A percentile compares a stretch with the other conserved stretches of the same genome.
phyloP scores from a whole-genome alignment of 352 stramenopile species.

The Blastocystis sp. region DNA sequence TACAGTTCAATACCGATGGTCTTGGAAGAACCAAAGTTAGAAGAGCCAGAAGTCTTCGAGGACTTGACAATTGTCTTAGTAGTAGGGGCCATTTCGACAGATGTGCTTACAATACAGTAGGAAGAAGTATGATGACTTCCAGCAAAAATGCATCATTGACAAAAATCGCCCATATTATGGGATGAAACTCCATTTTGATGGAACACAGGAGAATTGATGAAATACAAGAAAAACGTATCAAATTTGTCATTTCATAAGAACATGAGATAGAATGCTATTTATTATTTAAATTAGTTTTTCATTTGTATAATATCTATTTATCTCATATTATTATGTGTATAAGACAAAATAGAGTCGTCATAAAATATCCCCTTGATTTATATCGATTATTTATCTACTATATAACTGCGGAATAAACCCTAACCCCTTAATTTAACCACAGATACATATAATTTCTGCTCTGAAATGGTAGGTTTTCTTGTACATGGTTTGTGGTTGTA shows the following conservation, averaged over 20 bases:
- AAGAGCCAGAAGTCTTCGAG: not conserved
- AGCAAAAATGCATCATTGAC: slow-evolving; percentile 33
- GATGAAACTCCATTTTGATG: not conserved
- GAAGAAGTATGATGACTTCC: not conserved
- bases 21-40: slow-evolving; percentile 25
- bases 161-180: slow-evolving; percentile 2
- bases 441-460: not conserved
- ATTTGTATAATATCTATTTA: not conserved
- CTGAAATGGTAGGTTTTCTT: not conserved
- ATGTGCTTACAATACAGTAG: not conserved
- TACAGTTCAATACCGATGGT: slow-evolving; percentile 51
- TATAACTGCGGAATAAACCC: not conserved
- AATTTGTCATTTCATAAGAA: not conserved
- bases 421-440: not conserved
- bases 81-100: not conserved
- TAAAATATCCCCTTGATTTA: not conserved
- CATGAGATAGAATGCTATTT: not conserved
- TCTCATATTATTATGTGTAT: not conserved
- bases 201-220: not conserved
- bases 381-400: not conserved
- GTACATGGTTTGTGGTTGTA: too few relatives aligned
- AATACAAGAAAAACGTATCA: not conserved
- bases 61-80: slow-evolving; percentile 47
- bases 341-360: not conserved
- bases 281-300: not conserved